Base-by-base conservation (phyloP, 2,329 filamentous ascomycete genomes). In the Orbilia ellipsospora region DNA sequence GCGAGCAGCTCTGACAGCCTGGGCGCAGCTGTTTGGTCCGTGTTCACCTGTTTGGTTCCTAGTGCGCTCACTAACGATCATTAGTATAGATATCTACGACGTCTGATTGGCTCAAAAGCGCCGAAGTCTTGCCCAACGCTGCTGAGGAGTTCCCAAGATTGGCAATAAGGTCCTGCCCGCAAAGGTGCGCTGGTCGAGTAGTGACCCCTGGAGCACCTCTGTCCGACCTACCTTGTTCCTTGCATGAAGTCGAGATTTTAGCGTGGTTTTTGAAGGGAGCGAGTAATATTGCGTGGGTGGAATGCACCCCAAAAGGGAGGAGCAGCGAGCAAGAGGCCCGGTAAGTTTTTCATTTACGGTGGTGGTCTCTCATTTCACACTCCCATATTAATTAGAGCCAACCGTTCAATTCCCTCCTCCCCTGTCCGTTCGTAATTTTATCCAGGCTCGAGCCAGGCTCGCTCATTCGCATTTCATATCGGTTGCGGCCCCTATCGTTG, bases 391-490 rank as follows among this genome's bases (percentile, higher is more conserved):
- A 20, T 52, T n/a, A 18, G 16, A 54, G 20, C 67, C 67, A 65
- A 64, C 67, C 28, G 59, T 56, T 63, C 31, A 10, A 36, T 18
- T 52, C 18, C 18, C 48, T 23, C 63, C 70, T 68, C 59, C 59
- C 72, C 70, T 74, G 64, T 69, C 64, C 61, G 42, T 50, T 64
- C 72, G 72, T 75, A 75, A 75, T 75, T 75, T 75, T n/a, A 52
- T 5, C 48, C 48, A 52, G 63, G 65, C 52, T 72, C 72, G 72
- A 52, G 1, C 48, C 48, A 52, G 63, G 65, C 52, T 72, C 72
- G 72, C 66, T 75, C 64, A 63, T 74, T 74, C 62, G 60, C 44
- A 65, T 67, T 67, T 69, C 65, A 63, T 68, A 75, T 75, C 72
- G 59, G 64, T 68, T 68, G 72, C 64, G 64, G 64, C 72, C 72